Evolutionary conservation across 2,329 filamentous ascomycete species (phyloP), one percentile per base, ranked within the genome.

Genomic region (Grosmannia clavigera): DNA sequence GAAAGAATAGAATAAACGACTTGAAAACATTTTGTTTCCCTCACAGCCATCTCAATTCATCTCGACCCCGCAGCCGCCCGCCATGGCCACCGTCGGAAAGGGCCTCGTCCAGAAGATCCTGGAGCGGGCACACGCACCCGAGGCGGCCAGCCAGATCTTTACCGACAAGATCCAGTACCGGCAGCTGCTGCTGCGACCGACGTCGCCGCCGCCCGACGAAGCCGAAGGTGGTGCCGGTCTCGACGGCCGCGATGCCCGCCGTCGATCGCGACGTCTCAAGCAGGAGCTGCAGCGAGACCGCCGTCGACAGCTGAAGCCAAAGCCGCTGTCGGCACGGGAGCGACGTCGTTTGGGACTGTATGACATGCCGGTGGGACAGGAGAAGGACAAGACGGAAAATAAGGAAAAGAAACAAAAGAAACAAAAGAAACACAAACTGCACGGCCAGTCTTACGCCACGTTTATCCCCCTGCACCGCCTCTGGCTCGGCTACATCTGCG

Each of bases 401-500:
- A 9, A n/a, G 9, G 22, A 6, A 6, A 58, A 16, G 22, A 27
- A 14, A 19, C 5, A n/a, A n/a, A 48, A 22, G 3, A 19, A 48
- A 25, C 5, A 51, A 3, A 5, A 51, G 12, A 19, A 31, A 52
- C 48, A 33, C 52, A 46, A 46, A 27, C 48, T 51, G 22, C 48
- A 27, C 22, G 48, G 22, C 48, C 40, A 81, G 65, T 85, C 84
- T 63, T 95, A 95, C 68, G 78, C 78, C 5, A 80, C 92, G 38
- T 97, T 94, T 70, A 81, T 84, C 65, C 87, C 87, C 0, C 74
- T 99, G 65, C 83, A 95, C 70, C 72, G 73, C 19, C 76, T 99
- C 64, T 99, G 94, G 94, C 73, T 85, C 46, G 85, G 82, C 3
- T 99, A 99, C 72, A 87, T 94, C 68, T 82, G 85, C 59, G 92